These are phyloP conservation scores for Pelargonium citronellum DNA, from an alignment of 441 rosid genomes.

Conservation along the genomic window DNA sequence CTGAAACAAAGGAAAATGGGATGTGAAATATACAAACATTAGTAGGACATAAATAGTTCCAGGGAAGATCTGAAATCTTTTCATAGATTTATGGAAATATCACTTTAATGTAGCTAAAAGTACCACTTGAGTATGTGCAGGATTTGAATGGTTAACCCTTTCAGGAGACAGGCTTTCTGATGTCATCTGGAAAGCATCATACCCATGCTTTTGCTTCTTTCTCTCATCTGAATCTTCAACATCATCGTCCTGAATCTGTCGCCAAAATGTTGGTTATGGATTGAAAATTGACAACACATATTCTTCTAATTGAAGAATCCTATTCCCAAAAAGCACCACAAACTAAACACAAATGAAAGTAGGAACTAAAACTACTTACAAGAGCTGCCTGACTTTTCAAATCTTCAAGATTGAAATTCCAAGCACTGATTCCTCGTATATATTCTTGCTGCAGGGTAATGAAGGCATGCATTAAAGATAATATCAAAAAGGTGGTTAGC, in stretches of 20 bases:
- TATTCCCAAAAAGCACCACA: background rate
- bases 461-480: conserved; percentile 15
- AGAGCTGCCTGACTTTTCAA: conserved; percentile 87
- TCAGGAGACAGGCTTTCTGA: conserved; percentile 41
- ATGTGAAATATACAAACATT: conserved; percentile 21
- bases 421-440: conserved; percentile 89
- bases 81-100: conserved; percentile 17
- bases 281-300: conserved; percentile 13
- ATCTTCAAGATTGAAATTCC: conserved; percentile 99
- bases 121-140: conserved; percentile 58
- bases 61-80: conserved; percentile 1
- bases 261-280: conserved; percentile 19
- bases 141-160: conserved; percentile 40
- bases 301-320: background rate
- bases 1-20: conserved; percentile 39
- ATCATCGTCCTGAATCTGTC: conserved; percentile 72
- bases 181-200: conserved; percentile 33
- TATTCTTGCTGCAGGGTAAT: conserved; percentile 79
- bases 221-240: conserved; percentile 41
- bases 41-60: conserved; percentile 10
- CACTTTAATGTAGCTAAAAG: conserved; percentile 16
- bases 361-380: conserved; percentile 42
- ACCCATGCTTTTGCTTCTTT: conserved; percentile 39
- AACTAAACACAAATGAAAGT: conserved; percentile 1
- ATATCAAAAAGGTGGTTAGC: conserved; percentile 12